phyloP scores from a whole-genome alignment of 441 rosid genomes.

The Erysimum cheiri region DNA sequence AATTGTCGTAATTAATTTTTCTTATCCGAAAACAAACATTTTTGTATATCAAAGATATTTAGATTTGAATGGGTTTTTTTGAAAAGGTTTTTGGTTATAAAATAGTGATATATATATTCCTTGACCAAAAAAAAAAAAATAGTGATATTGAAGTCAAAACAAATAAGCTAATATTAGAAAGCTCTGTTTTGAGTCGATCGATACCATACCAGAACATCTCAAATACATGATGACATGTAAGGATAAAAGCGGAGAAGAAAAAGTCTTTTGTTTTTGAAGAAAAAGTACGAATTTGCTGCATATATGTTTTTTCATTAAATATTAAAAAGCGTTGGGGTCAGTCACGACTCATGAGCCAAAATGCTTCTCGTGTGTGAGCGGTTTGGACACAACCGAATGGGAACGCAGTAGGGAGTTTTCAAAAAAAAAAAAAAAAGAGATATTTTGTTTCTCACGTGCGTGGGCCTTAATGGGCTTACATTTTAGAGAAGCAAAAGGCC shows the following conservation, averaged over 20 bases:
- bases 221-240: conserved; percentile 12
- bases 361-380: too few species aligned
- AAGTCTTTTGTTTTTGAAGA: neutral
- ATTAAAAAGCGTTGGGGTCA: too few species aligned
- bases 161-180: conserved; percentile 33
- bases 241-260: neutral
- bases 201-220: neutral
- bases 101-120: too few species aligned
- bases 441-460: too few species aligned
- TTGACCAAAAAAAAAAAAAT: too few species aligned
- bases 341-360: too few species aligned
- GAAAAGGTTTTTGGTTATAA: neutral
- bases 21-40: neutral
- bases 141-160: too few species aligned
- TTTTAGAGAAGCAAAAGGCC: neutral
- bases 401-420: too few species aligned
- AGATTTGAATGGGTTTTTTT: neutral
- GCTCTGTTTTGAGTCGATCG: neutral
- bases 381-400: too few species aligned
- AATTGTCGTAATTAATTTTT: neutral
- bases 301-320: too few species aligned
- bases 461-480: conserved; percentile 8
- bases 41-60: neutral
- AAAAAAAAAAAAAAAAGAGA: too few species aligned
- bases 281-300: too few species aligned